Base-by-base conservation (phyloP, 805 yeast species). In the Ogataea haglerorum region DNA sequence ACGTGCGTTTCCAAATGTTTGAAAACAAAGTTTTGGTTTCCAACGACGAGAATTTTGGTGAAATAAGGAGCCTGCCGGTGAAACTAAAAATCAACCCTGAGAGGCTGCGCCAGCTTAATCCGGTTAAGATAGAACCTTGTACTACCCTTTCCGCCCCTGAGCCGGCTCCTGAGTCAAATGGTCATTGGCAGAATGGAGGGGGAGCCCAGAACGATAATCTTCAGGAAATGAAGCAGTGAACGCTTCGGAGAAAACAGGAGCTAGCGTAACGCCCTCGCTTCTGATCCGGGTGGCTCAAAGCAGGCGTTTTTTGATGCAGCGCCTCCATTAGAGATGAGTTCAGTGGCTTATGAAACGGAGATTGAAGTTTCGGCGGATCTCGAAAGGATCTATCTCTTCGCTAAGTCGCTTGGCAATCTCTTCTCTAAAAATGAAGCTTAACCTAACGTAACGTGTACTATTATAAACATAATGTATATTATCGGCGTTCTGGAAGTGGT, bases 1-100 rank as follows among this genome's bases (percentile, higher is more conserved):
- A 60, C 44, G 70, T 72, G 33, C 63, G 57, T 38, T 32, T 61
- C n/a, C 49, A 54, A 27, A 21, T 60, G 3, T 40, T 43, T n/a
- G 45, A 50, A 2, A 56, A 49, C n/a, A 44, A 43, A 15, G 56
- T 61, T 9, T 32, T 43, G 14, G 33, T 58, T 2, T 58, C 61
- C 14, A 52, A 61, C 0, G 55, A 53, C 34, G 61, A 59, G 30
- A 29, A 46, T 4, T 57, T 57, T 35, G 57, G 50, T 3, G 32
- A 21, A 10, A 6, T 15, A 17, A 12, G 21, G 10, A 13, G 35
- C 2, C 28, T 30, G 17, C 26, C 25, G 14, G 52, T 51, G 18
- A 40, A 42, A 9, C 13, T 47, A 13, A 44, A 43, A 16, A 16
- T 48, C 12, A 36, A 18, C 5, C 42, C 51, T 6, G 44, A 45